phyloP scores from a whole-genome alignment of 106 monocot genomes.

The Dendrobium huoshanense region DNA sequence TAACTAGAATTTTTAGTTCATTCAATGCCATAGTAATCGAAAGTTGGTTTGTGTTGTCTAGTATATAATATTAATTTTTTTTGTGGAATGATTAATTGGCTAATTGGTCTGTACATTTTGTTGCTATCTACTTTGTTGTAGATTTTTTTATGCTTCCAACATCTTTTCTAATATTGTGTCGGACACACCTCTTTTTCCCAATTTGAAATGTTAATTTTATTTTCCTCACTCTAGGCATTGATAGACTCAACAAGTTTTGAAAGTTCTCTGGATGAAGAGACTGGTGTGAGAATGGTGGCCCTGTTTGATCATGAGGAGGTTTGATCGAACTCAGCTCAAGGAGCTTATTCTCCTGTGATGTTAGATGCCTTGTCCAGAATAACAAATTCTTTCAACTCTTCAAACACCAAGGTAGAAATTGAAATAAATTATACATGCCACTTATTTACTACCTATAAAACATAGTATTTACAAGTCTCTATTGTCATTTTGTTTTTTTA shows the following conservation, averaged over 20 bases:
- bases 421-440: background rate
- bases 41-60: no score
- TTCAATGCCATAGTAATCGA: background rate
- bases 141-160: background rate
- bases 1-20: background rate
- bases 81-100: background rate
- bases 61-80: background rate
- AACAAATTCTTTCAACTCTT: no score
- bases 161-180: background rate
- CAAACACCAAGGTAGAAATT: slow-evolving; percentile 37
- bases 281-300: slow-evolving; percentile 88
- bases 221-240: slow-evolving; percentile 44
- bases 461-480: background rate
- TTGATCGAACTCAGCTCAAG: slow-evolving; percentile 95
- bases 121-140: background rate
- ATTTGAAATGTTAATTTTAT: background rate
- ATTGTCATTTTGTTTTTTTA: no score
- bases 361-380: slow-evolving; percentile 70
- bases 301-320: slow-evolving; percentile 99
- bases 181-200: background rate
- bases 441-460: background rate
- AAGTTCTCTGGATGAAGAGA: slow-evolving; percentile 69
- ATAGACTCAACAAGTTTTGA: slow-evolving; percentile 67
- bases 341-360: slow-evolving; percentile 95
- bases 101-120: background rate